A percentile compares a stretch with the other conserved stretches of the same genome.
Evolutionary conservation across 1,139 yeast species (phyloP).

Genomic region (Lodderomyces metapsilosis): DNA sequence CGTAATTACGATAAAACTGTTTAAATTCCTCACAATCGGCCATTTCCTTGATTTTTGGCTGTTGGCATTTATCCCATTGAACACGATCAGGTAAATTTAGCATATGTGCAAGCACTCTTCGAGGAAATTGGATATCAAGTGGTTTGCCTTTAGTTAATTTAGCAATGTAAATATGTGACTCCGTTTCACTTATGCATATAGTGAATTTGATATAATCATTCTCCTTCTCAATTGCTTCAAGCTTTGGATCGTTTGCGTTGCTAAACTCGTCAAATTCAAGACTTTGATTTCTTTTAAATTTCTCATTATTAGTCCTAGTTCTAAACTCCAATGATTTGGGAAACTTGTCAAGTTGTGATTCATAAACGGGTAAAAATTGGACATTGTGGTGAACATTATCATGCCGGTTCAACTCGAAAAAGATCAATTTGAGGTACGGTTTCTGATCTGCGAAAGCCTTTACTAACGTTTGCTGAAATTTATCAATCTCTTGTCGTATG

Average conservation of each 20-base stretch:
- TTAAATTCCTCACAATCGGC: constrained; percentile 63
- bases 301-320: constrained; percentile 48
- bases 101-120: constrained; percentile 67
- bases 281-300: constrained; percentile 40
- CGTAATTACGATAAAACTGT: constrained; percentile 43
- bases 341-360: constrained; percentile 37
- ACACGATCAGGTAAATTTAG: constrained; percentile 59
- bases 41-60: constrained; percentile 55
- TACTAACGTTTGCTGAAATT: constrained; percentile 45
- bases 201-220: constrained; percentile 44
- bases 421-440: constrained; percentile 45
- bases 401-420: constrained; percentile 59
- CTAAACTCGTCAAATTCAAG: constrained; percentile 38
- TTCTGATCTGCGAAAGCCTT: constrained; percentile 38
- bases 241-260: constrained; percentile 20
- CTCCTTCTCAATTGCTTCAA: constrained; percentile 27
- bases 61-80: constrained; percentile 74
- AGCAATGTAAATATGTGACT: constrained; percentile 21
- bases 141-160: constrained; percentile 24
- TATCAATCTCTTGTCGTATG: constrained; percentile 16
- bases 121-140: constrained; percentile 74
- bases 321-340: constrained; percentile 35
- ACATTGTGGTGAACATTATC: constrained; percentile 64
- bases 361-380: constrained; percentile 62
- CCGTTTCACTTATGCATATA: constrained; percentile 18